Conservation (phyloP, 2,329 filamentous ascomycete genomes). For the Curvularia sp. region DNA sequence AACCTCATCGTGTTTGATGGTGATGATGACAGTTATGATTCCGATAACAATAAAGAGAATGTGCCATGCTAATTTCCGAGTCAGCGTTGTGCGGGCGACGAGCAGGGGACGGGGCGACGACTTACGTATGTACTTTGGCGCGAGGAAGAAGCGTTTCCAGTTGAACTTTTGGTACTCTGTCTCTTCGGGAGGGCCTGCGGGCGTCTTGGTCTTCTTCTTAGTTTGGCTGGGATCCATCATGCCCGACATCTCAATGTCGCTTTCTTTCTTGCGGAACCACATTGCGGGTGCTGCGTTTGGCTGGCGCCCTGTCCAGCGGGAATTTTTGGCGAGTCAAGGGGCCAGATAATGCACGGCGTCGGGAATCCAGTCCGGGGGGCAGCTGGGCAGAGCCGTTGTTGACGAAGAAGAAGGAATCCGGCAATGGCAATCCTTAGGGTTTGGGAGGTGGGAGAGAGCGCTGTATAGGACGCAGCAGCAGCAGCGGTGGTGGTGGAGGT, state of each 20-base stretch:
- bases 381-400: neutral
- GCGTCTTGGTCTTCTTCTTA: conserved; percentile 24
- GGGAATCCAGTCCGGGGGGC: conserved; percentile 1
- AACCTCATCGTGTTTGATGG: conserved; percentile 42
- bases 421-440: neutral
- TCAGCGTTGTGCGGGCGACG: conserved; percentile 13
- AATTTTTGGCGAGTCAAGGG: conserved; percentile 9
- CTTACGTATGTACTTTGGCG: conserved; percentile 49
- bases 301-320: conserved; percentile 6
- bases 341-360: neutral
- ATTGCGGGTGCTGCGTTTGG: conserved; percentile 14
- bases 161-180: conserved; percentile 45
- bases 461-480: conserved; percentile 7
- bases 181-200: conserved; percentile 33
- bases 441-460: neutral
- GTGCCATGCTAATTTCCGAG: conserved; percentile 39
- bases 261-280: conserved; percentile 36
- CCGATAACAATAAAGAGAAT: conserved; percentile 39
- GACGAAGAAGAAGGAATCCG: neutral
- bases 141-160: conserved; percentile 46
- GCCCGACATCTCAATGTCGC: conserved; percentile 43
- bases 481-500: conserved; percentile 5
- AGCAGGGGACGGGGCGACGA: neutral
- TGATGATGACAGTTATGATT: conserved; percentile 39
- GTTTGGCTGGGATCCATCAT: conserved; percentile 22